Conservation (phyloP, 2,329 filamentous ascomycete species). For the Arthrobotrys entomopaga region DNA sequence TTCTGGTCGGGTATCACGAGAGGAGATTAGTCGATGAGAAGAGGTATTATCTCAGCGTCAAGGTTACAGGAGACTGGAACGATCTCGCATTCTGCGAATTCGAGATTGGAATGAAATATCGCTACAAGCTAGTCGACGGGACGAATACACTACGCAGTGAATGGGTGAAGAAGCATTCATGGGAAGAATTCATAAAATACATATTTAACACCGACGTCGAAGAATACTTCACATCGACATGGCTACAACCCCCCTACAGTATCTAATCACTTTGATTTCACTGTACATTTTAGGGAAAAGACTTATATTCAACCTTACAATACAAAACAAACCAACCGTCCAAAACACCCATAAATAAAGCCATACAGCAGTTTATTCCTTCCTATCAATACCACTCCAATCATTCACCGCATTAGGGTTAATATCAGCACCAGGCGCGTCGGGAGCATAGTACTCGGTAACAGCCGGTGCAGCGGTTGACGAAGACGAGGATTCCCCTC, state of each 20-base stretch:
- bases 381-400: too few species aligned
- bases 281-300: too few species aligned
- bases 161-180: conserved; percentile 29
- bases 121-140: conserved; percentile 6
- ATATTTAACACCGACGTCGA: conserved; percentile 20
- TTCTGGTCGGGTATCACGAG: conserved; percentile 13
- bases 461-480: not conserved
- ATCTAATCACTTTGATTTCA: not conserved
- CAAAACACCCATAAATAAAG: too few species aligned
- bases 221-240: conserved; percentile 27
- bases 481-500: not conserved
- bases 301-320: too few species aligned
- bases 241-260: too few species aligned
- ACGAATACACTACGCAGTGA: conserved; percentile 15
- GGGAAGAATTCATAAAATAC: conserved; percentile 36
- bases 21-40: conserved; percentile 27
- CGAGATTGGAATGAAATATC: conserved; percentile 40
- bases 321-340: too few species aligned
- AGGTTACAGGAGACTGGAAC: conserved; percentile 28
- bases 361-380: too few species aligned
- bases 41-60: conserved; percentile 26
- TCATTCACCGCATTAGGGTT: too few species aligned
- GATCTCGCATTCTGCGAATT: conserved; percentile 33
- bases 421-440: not conserved
- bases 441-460: conserved; percentile 19